Base-by-base conservation (phyloP, 805 yeast genomes). In the Wilhelminamyces savonicus region DNA sequence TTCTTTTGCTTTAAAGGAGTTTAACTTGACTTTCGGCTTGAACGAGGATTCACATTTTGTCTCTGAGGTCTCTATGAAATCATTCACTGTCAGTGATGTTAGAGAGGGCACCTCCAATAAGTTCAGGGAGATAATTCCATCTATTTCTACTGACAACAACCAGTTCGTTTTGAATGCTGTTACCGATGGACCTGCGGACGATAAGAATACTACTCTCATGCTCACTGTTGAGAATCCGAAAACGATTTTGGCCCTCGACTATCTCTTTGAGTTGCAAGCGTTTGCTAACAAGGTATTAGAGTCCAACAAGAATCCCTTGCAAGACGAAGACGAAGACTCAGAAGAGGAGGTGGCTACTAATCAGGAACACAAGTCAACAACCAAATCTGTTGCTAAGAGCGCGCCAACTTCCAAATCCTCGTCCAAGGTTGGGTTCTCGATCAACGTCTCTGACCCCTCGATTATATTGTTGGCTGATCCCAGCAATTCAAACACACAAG, bases 381-480 rank as follows among this genome's bases (percentile, higher is more conserved):
- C 11, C 32, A 22, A 5, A 34, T 27, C 8, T 21, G 24, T 6
- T 29, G 37, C 12, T 21, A 25, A 7, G 45, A 34, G 13, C 35
- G 27, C 19, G 34, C 29, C 4, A 36, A 26, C 37, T n/a, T 14
- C 24, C 1, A n/a, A 22, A 2, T 28, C 40, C 2, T 23, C 42
- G 1, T 21, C 46, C 19, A 44, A 48, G 18, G 26, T 75, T 15
- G 78, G 76, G 0, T 73, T 70, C 37, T 69, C 83, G 1, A 48
- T 90, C 21, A 86, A 83, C 45, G 56, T 92, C 23, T 76, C 78
- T 5, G 80, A 85, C 32, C 78, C 90, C 1, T 84, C 94, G 0
- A 64, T 90, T 13, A 75, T 85, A 13, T 56, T 92, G 18, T 56
- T 92, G 24, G 95, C 95, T 0, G 83, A 90, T 50, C 84, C 95